A percentile compares a stretch with the other conserved stretches of the same genome.
These are phyloP conservation scores for Ogataea zsoltii DNA, from an alignment of 805 yeast species.

Conservation along the genomic window DNA sequence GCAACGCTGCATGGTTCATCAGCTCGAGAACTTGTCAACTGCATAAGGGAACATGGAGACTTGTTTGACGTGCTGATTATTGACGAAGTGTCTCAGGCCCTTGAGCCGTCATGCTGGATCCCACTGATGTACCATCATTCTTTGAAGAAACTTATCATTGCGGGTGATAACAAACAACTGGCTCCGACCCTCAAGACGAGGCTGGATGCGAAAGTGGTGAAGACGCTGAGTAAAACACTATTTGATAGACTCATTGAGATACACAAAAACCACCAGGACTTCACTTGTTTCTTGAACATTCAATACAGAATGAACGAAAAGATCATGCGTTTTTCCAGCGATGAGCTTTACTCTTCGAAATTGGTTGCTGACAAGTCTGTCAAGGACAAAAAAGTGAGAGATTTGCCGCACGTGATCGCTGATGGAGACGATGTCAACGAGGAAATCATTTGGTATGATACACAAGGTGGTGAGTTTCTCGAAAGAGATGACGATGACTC, in stretches of 20 bases:
- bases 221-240: constrained; percentile 60
- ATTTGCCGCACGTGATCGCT: constrained; percentile 43
- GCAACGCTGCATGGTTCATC: constrained; percentile 91
- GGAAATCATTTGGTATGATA: constrained; percentile 82
- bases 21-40: constrained; percentile 60
- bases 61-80: constrained; percentile 80
- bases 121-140: constrained; percentile 71
- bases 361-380: constrained; percentile 66
- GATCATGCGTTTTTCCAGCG: constrained; percentile 80
- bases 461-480: constrained; percentile 83
- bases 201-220: constrained; percentile 39
- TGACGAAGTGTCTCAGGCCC: constrained; percentile 92
- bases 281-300: constrained; percentile 59
- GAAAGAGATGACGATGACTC: constrained; percentile 45
- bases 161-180: constrained; percentile 91
- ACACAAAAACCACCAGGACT: constrained; percentile 44
- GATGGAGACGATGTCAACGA: constrained; percentile 56
- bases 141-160: constrained; percentile 64
- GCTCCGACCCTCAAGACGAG: constrained; percentile 84
- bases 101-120: constrained; percentile 97
- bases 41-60: constrained; percentile 36
- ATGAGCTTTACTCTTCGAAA: constrained; percentile 59
- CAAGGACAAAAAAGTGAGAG: constrained; percentile 49
- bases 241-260: constrained; percentile 73
- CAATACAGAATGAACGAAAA: constrained; percentile 86